phyloP scores from a whole-genome alignment of 2,329 filamentous ascomycete species.

The Pyrenochaeta sp. region DNA sequence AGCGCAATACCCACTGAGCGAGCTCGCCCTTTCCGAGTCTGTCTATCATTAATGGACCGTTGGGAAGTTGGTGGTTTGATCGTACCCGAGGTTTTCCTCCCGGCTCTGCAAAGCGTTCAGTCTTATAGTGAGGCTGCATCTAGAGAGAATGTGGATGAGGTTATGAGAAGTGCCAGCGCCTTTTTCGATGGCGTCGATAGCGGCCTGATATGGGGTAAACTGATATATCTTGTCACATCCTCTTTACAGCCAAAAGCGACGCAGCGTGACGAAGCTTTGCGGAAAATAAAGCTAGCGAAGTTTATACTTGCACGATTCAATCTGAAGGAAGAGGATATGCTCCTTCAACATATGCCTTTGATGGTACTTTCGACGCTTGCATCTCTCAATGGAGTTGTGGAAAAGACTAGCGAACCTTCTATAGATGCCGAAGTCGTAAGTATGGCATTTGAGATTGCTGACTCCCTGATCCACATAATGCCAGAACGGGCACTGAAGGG shows the following conservation, averaged over 20 bases:
- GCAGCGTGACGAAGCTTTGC: conserved; percentile 57
- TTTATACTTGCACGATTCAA: conserved; percentile 93
- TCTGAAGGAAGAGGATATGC: conserved; percentile 94
- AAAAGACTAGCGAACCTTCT: conserved; percentile 3
- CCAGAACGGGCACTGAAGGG: conserved; percentile 44
- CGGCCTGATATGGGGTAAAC: conserved; percentile 87
- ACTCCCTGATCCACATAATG: conserved; percentile 48
- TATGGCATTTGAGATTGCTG: conserved; percentile 47
- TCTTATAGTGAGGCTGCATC: conserved; percentile 72
- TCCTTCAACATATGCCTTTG: conserved; percentile 83
- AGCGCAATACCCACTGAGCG: conserved; percentile 69
- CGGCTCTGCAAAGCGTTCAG: conserved; percentile 81
- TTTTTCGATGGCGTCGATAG: conserved; percentile 99
- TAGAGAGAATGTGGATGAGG: conserved; percentile 81
- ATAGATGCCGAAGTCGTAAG: conserved; percentile 28
- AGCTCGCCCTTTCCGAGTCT: conserved; percentile 88
- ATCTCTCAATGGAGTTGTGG: conserved; percentile 52
- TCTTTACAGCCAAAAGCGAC: conserved; percentile 60
- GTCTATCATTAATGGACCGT: conserved; percentile 94
- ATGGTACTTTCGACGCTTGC: conserved; percentile 71
- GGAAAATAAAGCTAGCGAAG: conserved; percentile 75
- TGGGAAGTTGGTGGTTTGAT: conserved; percentile 96
- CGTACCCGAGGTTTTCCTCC: conserved; percentile 87
- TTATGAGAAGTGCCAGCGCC: conserved; percentile 88
- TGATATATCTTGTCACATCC: conserved; percentile 71